Evolutionary conservation across 2,329 filamentous ascomycete species (phyloP), one percentile per base, ranked within the genome.

Genomic region (Venturia asperata): DNA sequence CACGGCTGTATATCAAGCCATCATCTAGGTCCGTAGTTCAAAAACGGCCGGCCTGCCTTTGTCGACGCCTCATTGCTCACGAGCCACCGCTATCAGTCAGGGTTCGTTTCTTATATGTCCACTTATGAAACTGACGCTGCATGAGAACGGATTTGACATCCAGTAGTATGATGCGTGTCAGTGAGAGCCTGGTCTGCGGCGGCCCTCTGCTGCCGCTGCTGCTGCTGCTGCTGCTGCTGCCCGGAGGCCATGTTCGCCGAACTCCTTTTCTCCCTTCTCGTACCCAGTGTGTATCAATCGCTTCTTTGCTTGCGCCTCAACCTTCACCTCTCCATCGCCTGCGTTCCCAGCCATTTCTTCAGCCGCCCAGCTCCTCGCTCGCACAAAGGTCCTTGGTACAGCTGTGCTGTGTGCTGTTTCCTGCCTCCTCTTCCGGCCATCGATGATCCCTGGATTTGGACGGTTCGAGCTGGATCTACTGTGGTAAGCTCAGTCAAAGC

Each of bases 41-140:
- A 27, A 4, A 61, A 58, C 52, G 27, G 27, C 52, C 30, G 10
- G 52, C 52, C 27, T 37, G 17, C 52, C 34, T 58, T 21, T 27
- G 15, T 37, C 30, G 19, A 37, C 52, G 52, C 52, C 27, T 27
- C 27, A 37, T 58, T 13, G 30, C 52, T 13, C 27, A 58, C 6
- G 52, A 21, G 52, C 52, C 52, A 58, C 27, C 30, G 52, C 24
- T 58, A 58, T 58, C 37, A 58, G 17, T 1, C 52, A 58, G 52
- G 52, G 52, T 58, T 58, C 17, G 52, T 58, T 19, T 58, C 52
- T 58, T 58, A 58, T 58, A 58, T 58, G 52, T 58, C 52, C 52
- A 37, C 52, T 37, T n/a, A 58, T 61, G 60, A 61, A 61, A 61
- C 60, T 61, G 37, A 21, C 42, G 60, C 60, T 61, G 60, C 60